A percentile compares a stretch with the other conserved stretches of the same genome.
These are phyloP conservation scores for Myxozyma nipponensis DNA, from an alignment of 805 yeast species.

Conservation along the genomic window DNA sequence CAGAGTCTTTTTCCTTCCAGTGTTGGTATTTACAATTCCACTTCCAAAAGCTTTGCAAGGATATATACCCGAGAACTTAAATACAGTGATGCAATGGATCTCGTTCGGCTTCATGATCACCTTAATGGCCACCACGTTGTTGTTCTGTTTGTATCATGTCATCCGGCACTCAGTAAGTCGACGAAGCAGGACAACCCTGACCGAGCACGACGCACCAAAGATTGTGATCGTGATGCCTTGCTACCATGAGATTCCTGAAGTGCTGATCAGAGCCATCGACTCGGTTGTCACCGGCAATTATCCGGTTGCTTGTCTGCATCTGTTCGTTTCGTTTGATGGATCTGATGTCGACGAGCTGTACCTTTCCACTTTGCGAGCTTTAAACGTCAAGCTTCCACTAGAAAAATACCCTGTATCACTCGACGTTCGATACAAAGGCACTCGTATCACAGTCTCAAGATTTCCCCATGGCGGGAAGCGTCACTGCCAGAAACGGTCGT, in stretches of 20 bases:
- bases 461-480: slow-evolving; percentile 25
- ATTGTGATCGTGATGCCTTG: slow-evolving; percentile 27
- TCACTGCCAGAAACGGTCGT: slow-evolving; percentile 24
- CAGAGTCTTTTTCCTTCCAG: slow-evolving; percentile 15
- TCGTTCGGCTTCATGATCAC: slow-evolving; percentile 15
- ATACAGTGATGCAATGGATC: slow-evolving; percentile 11
- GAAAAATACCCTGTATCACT: slow-evolving; percentile 16
- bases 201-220: slow-evolving; percentile 17
- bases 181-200: slow-evolving; percentile 11
- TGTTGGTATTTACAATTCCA: slow-evolving; percentile 22
- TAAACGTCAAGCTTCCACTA: slow-evolving; percentile 16
- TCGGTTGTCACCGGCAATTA: slow-evolving; percentile 23
- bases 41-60: slow-evolving; percentile 14
- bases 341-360: slow-evolving; percentile 21
- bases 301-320: slow-evolving; percentile 18
- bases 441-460: slow-evolving; percentile 22
- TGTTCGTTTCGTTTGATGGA: slow-evolving; percentile 24
- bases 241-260: slow-evolving; percentile 22
- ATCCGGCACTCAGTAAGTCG: slow-evolving; percentile 10
- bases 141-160: slow-evolving; percentile 18
- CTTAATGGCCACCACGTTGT: slow-evolving; percentile 17
- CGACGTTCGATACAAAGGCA: slow-evolving; percentile 16
- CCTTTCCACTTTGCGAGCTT: slow-evolving; percentile 16
- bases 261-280: slow-evolving; percentile 19
- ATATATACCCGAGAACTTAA: slow-evolving; percentile 6